Conservation (phyloP, 169 alveolate genomes). For the Eimeria mitis region DNA sequence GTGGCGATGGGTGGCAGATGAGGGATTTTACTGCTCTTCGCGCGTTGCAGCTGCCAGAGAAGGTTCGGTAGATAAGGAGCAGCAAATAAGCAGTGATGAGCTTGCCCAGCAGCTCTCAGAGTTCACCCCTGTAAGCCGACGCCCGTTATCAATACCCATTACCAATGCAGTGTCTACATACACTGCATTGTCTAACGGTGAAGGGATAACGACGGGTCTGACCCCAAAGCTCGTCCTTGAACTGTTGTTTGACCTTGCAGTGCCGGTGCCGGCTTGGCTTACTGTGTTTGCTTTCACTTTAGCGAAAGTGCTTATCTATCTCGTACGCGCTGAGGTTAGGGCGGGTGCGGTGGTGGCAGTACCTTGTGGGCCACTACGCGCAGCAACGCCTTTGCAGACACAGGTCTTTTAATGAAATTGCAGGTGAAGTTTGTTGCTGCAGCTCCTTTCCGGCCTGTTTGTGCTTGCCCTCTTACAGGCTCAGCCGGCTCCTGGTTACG, state of each 20-base stretch:
- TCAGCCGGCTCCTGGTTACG: conserved; percentile 56
- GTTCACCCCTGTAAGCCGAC: conserved; percentile 44
- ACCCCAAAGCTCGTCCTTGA: not conserved
- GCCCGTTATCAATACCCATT: not conserved
- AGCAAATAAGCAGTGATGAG: conserved; percentile 2
- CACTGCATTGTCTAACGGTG: not conserved
- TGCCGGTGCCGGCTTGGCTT: not conserved
- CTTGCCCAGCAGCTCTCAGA: conserved; percentile 42
- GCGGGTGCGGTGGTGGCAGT: not conserved
- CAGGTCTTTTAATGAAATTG: not conserved
- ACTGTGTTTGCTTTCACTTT: not conserved
- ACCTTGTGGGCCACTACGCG: not conserved
- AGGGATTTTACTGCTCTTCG: conserved; percentile 8
- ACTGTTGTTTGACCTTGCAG: not conserved
- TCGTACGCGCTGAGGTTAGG: not conserved
- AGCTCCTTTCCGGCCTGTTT: not conserved
- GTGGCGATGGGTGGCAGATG: conserved; percentile 71
- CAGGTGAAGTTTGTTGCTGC: not conserved
- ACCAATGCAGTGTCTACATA: not conserved
- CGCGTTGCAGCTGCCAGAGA: conserved; percentile 26
- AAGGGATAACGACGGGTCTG: not conserved
- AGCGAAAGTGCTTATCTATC: not conserved
- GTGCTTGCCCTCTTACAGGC: conserved; percentile 3
- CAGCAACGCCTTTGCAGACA: not conserved
- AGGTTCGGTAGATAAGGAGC: not conserved